Percentiles rank a stretch among this genome's conserved stretches.
phyloP scores from a whole-genome alignment of 2,329 filamentous ascomycete genomes.

The Cladobotryum mycophilum region DNA sequence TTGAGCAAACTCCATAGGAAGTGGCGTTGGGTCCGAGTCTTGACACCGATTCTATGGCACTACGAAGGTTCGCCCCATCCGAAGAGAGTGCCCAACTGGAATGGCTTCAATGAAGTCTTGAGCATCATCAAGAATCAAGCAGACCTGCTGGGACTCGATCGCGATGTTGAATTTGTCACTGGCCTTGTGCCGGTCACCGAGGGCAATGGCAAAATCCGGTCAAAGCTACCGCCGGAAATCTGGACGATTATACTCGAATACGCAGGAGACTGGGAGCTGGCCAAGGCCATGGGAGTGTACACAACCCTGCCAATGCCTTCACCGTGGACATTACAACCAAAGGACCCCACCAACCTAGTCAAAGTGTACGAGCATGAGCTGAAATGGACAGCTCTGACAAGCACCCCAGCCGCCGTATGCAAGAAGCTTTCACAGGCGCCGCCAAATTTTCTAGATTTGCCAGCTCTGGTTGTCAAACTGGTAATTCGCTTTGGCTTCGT shows the following conservation, averaged over 20 bases:
- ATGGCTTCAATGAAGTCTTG: constrained; percentile 63
- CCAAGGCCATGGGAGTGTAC: constrained; percentile 72
- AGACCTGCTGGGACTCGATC: constrained; percentile 66
- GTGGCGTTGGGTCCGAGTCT: constrained; percentile 80
- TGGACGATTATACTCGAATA: constrained; percentile 85
- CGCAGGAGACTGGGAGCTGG: constrained; percentile 84
- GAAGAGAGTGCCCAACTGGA: constrained; percentile 55
- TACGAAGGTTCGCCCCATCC: constrained; percentile 51
- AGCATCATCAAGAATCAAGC: constrained; percentile 71
- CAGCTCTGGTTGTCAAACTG: constrained; percentile 74
- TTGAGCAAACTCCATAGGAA: constrained; percentile 75
- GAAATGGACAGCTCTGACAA: constrained; percentile 77
- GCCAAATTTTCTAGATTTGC: constrained; percentile 63
- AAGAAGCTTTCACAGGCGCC: constrained; percentile 66
- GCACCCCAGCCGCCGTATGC: constrained; percentile 64
- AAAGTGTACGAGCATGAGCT: constrained; percentile 70
- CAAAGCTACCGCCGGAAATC: constrained; percentile 70
- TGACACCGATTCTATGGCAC: constrained; percentile 77
- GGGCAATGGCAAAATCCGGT: constrained; percentile 28
- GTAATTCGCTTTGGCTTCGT: constrained; percentile 88
- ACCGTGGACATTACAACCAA: constrained; percentile 60
- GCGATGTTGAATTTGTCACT: constrained; percentile 56
- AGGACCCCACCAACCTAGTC: constrained; percentile 55
- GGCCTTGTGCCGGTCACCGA: constrained; percentile 31
- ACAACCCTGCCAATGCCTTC: constrained; percentile 66